Evolutionary conservation across 2,329 filamentous ascomycete species (phyloP).

Genomic region (Aureobasidium pullulans): DNA sequence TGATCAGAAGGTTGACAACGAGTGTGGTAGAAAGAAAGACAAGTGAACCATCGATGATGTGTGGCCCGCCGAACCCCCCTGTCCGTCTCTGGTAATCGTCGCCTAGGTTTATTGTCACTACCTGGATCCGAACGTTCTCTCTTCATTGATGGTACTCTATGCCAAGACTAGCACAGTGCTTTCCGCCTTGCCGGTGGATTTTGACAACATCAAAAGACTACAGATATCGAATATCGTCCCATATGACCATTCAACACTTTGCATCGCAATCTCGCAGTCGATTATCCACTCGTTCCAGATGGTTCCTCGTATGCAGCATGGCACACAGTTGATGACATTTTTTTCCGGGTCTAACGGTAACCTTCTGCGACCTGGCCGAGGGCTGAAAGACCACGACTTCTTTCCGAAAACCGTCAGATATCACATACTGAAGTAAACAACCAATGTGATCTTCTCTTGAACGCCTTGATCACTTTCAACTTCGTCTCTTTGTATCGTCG

Average conservation of each 20-base stretch:
- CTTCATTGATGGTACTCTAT: constrained; percentile 10
- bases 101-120: background rate
- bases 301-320: background rate
- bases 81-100: constrained; percentile 6
- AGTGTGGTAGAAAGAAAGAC: background rate
- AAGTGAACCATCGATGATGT: constrained; percentile 2
- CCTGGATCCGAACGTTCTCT: constrained; percentile 11
- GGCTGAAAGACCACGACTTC: background rate
- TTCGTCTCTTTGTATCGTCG: background rate
- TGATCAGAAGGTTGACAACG: background rate
- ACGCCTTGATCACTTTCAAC: background rate
- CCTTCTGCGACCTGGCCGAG: background rate
- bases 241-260: background rate
- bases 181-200: constrained; percentile 9
- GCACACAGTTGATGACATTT: background rate
- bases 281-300: background rate
- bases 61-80: constrained; percentile 1
- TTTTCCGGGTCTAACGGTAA: constrained; percentile 5
- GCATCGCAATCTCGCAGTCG: background rate
- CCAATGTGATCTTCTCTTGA: background rate
- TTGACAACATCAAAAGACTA: constrained; percentile 9
- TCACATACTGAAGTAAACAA: background rate
- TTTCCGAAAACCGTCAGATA: background rate
- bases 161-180: constrained; percentile 10
- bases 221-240: background rate